phyloP scores from a whole-genome alignment of 495 filamentous ascomycete species.

The Apiosordaria backusii region DNA sequence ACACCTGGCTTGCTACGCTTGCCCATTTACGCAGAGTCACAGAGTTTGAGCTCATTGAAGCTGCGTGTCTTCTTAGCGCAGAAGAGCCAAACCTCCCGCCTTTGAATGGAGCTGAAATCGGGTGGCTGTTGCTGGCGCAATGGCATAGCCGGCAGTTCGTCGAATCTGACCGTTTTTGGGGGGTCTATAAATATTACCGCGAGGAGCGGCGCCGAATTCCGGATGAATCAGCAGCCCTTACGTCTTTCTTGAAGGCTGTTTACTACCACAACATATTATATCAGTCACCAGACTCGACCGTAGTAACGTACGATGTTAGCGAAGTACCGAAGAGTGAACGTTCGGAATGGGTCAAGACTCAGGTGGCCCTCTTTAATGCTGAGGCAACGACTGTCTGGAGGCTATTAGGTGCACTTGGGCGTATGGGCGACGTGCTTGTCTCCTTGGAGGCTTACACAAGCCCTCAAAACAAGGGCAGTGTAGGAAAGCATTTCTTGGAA shows the following conservation, averaged over 20 bases:
- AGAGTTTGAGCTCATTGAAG: conserved; percentile 18
- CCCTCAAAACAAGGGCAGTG: not conserved
- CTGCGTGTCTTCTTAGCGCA: conserved; percentile 9
- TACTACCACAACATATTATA: not conserved
- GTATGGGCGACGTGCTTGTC: conserved; percentile 14
- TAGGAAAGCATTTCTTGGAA: conserved; percentile 8
- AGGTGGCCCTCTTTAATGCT: not conserved
- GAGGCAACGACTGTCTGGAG: conserved; percentile 11
- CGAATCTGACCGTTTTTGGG: not conserved
- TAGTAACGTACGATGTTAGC: not conserved
- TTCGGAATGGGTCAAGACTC: not conserved
- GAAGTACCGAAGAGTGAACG: not conserved
- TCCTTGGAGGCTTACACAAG: conserved; percentile 15
- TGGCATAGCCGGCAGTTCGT: conserved; percentile 31
- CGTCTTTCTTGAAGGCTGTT: conserved; percentile 22
- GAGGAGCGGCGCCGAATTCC: not conserved
- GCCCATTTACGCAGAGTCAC: conserved; percentile 25
- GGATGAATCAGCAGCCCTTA: conserved; percentile 17
- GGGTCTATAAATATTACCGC: not conserved
- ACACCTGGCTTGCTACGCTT: conserved; percentile 30
- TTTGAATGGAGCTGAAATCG: conserved; percentile 22
- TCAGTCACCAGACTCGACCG: not conserved
- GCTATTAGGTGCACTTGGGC: conserved; percentile 19
- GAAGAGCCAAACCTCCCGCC: conserved; percentile 2
- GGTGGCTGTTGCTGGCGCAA: conserved; percentile 26